These are phyloP conservation scores for Camelina laxa DNA, from an alignment of 345 rosid species.

Conservation along the genomic window DNA sequence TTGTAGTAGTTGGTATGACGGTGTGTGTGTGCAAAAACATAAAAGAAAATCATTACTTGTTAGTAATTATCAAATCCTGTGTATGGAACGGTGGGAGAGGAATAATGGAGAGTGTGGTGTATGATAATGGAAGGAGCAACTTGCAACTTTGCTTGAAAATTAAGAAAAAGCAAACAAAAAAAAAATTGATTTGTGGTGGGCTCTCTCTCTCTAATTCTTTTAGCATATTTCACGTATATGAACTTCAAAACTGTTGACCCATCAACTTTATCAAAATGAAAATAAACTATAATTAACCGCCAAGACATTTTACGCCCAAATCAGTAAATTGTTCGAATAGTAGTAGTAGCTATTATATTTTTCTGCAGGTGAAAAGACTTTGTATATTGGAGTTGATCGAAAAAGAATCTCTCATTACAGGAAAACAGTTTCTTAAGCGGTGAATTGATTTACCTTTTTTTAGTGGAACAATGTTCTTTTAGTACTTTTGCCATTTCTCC, in stretches of 20 bases:
- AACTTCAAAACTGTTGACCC: not conserved
- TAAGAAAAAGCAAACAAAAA: conserved; percentile 38
- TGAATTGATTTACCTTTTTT: too few relatives aligned
- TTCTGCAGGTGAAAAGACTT: not conserved
- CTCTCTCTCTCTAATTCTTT: conserved; percentile 23
- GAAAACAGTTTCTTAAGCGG: too few relatives aligned
- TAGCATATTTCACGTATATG: conserved; percentile 12
- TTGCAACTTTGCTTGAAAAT: conserved; percentile 45
- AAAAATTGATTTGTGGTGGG: conserved; percentile 40
- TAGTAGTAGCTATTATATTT: too few relatives aligned
- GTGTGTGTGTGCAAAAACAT: conserved; percentile 12
- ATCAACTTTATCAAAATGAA: too few relatives aligned
- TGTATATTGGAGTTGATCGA: not conserved
- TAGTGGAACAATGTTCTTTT: not conserved
- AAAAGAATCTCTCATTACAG: too few relatives aligned
- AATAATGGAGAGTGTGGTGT: conserved; percentile 36
- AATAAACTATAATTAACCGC: too few relatives aligned
- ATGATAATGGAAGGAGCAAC: conserved; percentile 44
- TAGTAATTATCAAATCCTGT: conserved; percentile 35
- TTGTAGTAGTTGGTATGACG: not conserved
- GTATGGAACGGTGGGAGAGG: conserved; percentile 34
- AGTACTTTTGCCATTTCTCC: conserved; percentile 5
- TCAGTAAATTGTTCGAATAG: not conserved
- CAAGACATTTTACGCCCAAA: not conserved
- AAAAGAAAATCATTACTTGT: conserved; percentile 26